These are phyloP conservation scores for Tylopilus orsonianus DNA, from an alignment of 1,284 basidiomycete genomes.

Conservation along the genomic window DNA sequence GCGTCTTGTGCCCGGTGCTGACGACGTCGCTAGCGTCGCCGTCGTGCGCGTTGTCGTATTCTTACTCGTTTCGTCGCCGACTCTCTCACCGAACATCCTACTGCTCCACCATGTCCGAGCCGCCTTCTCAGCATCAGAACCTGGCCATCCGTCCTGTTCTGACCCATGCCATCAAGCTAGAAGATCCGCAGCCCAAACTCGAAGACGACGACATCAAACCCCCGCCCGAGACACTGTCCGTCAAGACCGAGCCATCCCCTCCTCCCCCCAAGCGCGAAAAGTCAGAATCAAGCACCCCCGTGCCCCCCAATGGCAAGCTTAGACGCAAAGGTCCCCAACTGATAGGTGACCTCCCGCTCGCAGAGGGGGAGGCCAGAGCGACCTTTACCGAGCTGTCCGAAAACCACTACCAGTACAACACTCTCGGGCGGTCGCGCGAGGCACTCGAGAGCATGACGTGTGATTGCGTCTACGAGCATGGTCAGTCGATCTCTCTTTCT, in stretches of 20 bases:
- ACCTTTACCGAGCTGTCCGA: constrained; percentile 75
- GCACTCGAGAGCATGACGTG: constrained; percentile 91
- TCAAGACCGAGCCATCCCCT: constrained; percentile 30
- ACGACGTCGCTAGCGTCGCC: constrained; percentile 14
- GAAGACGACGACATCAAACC: constrained; percentile 30
- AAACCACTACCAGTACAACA: constrained; percentile 89
- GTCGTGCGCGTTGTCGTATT: constrained; percentile 19
- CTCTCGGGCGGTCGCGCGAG: constrained; percentile 85
- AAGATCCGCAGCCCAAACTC: constrained; percentile 15
- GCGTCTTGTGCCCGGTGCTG: constrained; percentile 10
- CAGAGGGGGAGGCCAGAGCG: constrained; percentile 69
- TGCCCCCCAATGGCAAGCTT: constrained; percentile 29
- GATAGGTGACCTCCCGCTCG: constrained; percentile 76
- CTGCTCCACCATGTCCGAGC: constrained; percentile 35
- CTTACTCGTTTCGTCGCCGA: constrained; percentile 27
- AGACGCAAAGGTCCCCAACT: constrained; percentile 54
- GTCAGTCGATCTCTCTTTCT: constrained; percentile 54
- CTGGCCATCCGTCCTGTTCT: constrained; percentile 20
- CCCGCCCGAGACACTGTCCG: constrained; percentile 31
- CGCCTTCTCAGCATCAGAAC: constrained; percentile 29
- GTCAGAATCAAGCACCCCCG: constrained; percentile 33
- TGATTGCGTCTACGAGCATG: constrained; percentile 82
- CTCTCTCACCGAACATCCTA: constrained; percentile 16
- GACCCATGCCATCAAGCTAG: constrained; percentile 19
- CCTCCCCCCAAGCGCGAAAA: constrained; percentile 30